phyloP scores from a whole-genome alignment of 495 filamentous ascomycete genomes.

The Aspergillus panamensis region DNA sequence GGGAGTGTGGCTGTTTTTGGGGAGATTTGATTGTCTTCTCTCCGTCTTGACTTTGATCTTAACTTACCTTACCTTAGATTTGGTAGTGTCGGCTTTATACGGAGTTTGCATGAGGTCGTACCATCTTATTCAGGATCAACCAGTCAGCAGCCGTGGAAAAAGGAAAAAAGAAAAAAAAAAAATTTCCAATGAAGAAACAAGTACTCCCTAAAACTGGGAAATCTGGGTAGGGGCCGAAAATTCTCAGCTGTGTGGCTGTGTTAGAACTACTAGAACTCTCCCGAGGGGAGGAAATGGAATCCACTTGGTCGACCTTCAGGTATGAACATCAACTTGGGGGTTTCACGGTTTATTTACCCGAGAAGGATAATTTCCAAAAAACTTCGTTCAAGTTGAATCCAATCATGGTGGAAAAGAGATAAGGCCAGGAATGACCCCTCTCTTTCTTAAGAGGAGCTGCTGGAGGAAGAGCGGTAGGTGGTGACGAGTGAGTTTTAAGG shows the following conservation, averaged over 20 bases:
- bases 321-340: neutral
- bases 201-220: neutral
- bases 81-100: too few relatives aligned
- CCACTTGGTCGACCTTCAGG: neutral
- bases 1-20: conserved; percentile 34
- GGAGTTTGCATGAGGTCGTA: neutral
- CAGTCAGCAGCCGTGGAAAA: neutral
- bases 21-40: conserved; percentile 18
- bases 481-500: neutral
- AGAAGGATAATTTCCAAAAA: too few relatives aligned
- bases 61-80: too few relatives aligned
- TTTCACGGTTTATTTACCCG: too few relatives aligned
- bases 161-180: conserved; percentile 10
- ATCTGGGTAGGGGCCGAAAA: conserved; percentile 1
- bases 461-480: neutral
- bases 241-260: conserved; percentile 36
- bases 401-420: too few relatives aligned
- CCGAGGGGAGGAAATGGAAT: neutral
- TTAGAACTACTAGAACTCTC: conserved; percentile 13
- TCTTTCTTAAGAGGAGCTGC: too few relatives aligned
- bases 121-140: neutral
- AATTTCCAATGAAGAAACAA: neutral
- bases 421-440: too few relatives aligned
- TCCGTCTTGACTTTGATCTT: neutral
- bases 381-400: too few relatives aligned